Conservation (phyloP, 768 basidiomycete species). For the Chalciporus pseudorubinellus region DNA sequence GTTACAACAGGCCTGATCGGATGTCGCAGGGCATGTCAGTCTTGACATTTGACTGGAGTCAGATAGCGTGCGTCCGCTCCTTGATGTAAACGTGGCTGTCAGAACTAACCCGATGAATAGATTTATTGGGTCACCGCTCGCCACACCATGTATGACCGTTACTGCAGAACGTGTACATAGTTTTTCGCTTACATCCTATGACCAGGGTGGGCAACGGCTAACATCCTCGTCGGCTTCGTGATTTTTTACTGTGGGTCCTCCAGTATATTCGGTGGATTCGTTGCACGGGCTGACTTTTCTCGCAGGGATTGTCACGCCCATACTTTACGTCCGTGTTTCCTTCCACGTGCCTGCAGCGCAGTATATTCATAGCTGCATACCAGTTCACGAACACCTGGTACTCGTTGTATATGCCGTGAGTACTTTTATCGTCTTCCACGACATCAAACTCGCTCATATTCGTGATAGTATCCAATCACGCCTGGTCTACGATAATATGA, state of each 20-base stretch:
- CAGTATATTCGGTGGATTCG: neutral
- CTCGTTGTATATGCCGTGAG: slow-evolving; percentile 57
- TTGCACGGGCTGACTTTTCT: neutral
- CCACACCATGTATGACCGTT: slow-evolving; percentile 58
- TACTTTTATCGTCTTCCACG: neutral
- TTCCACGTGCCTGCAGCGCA: slow-evolving; percentile 28
- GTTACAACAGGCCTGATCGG: neutral
- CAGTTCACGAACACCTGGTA: slow-evolving; percentile 65
- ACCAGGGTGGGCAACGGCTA: slow-evolving; percentile 73
- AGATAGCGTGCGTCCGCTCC: slow-evolving; percentile 43
- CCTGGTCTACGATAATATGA: slow-evolving; percentile 60
- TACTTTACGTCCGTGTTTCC: slow-evolving; percentile 48
- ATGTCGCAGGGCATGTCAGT: slow-evolving; percentile 56
- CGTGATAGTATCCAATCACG: slow-evolving; percentile 53
- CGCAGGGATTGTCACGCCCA: slow-evolving; percentile 34
- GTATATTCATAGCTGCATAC: neutral
- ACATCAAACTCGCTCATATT: neutral
- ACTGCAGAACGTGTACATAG: neutral
- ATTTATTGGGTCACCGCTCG: slow-evolving; percentile 50
- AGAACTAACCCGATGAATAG: slow-evolving; percentile 9
- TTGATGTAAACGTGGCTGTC: neutral
- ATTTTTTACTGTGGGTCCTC: slow-evolving; percentile 60
- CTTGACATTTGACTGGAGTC: slow-evolving; percentile 80
- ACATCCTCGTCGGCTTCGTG: slow-evolving; percentile 62
- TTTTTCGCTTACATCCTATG: neutral